phyloP scores from a whole-genome alignment of 208 protist genomes.

The Novymonas esmeraldas region DNA sequence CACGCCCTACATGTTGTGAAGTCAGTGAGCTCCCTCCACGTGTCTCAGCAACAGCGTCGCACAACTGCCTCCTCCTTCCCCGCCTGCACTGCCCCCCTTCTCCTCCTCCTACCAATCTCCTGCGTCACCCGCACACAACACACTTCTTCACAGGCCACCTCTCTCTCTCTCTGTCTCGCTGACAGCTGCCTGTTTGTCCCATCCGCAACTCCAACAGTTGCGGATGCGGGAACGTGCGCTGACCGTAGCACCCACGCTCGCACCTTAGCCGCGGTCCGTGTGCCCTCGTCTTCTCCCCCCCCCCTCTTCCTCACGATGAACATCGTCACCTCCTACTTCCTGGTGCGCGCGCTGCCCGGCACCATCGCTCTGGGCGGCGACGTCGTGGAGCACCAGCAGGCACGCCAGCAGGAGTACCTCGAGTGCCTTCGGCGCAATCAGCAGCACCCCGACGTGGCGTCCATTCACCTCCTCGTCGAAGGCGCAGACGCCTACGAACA shows the following conservation, averaged over 20 bases:
- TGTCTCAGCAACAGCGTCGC: no score
- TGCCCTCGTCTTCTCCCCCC: background rate
- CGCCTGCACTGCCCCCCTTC: no score
- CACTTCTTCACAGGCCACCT: no score
- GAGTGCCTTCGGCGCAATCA: constrained; percentile 64
- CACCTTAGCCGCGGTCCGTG: background rate
- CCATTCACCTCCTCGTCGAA: constrained; percentile 72
- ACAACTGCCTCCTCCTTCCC: no score
- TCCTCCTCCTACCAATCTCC: no score
- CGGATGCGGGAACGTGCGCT: no score
- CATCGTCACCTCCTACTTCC: constrained; percentile 81
- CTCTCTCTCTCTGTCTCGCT: no score
- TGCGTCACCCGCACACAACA: no score
- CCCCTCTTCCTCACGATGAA: constrained; percentile 47
- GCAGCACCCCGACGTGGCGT: constrained; percentile 47
- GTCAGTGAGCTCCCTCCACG: no score
- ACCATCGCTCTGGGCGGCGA: constrained; percentile 61
- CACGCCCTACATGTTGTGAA: no score
- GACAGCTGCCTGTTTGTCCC: no score
- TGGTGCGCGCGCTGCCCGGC: constrained; percentile 61
- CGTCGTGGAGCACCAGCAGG: constrained; percentile 23
- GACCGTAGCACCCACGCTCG: background rate
- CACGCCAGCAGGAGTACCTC: constrained; percentile 75
- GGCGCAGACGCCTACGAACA: constrained; percentile 58
- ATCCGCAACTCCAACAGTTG: no score